phyloP scores from a whole-genome alignment of 2,329 filamentous ascomycete genomes.

The Trichophyton rubrum region DNA sequence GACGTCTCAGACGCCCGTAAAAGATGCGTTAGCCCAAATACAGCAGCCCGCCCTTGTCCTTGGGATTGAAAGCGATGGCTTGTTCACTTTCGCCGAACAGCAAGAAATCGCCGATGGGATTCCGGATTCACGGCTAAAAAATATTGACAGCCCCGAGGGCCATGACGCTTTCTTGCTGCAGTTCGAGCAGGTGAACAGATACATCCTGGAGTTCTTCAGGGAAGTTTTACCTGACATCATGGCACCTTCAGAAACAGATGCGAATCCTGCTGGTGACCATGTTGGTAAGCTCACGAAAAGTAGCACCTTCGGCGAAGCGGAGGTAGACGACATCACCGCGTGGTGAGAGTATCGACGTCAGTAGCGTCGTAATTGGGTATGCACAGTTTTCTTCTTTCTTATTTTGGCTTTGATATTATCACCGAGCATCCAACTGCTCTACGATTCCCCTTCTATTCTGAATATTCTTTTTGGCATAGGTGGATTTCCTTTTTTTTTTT shows the following conservation, averaged over 20 bases:
- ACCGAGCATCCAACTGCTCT: neutral
- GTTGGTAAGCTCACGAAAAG: conserved; percentile 61
- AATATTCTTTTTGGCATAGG: neutral
- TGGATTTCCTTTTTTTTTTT: neutral
- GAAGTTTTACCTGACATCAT: conserved; percentile 83
- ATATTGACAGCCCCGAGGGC: conserved; percentile 86
- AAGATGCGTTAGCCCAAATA: conserved; percentile 66
- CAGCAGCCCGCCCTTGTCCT: conserved; percentile 82
- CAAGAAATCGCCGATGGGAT: conserved; percentile 78
- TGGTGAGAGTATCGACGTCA: conserved; percentile 47
- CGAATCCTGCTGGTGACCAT: conserved; percentile 39
- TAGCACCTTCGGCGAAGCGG: conserved; percentile 88
- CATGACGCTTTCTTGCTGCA: conserved; percentile 94
- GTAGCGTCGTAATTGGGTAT: neutral
- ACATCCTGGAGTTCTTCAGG: conserved; percentile 71
- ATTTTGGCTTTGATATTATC: neutral
- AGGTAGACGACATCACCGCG: conserved; percentile 90
- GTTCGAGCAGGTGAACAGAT: conserved; percentile 90
- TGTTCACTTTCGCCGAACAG: conserved; percentile 96
- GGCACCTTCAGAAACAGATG: conserved; percentile 44
- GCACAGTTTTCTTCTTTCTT: neutral
- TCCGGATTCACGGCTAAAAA: conserved; percentile 62
- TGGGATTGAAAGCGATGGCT: conserved; percentile 86
- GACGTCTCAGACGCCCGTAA: conserved; percentile 40
- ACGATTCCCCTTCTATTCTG: neutral